phyloP scores from a whole-genome alignment of 352 stramenopile species.

The Phytophthora tentaculata region DNA sequence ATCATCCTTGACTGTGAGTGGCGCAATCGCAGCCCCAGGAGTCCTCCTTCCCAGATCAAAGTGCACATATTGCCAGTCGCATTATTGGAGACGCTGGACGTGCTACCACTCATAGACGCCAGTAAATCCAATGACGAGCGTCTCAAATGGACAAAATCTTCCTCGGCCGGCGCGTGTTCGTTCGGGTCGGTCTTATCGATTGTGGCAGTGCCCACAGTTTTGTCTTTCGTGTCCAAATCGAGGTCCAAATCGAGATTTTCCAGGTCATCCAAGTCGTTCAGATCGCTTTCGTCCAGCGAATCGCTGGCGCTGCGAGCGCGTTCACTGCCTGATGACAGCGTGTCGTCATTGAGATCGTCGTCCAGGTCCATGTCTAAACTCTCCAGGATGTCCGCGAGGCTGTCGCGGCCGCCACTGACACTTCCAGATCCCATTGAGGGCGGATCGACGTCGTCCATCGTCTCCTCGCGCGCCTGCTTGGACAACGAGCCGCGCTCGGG shows the following conservation, averaged over 20 bases:
- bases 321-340: conserved; percentile 40
- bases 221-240: conserved; percentile 32
- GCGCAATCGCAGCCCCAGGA: conserved; percentile 75
- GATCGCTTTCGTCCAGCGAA: conserved; percentile 69
- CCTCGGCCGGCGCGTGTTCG: conserved; percentile 65
- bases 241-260: conserved; percentile 41
- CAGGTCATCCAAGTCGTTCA: conserved; percentile 50
- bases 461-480: conserved; percentile 55
- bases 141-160: conserved; percentile 68
- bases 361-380: conserved; percentile 87
- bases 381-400: conserved; percentile 84
- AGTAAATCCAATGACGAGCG: conserved; percentile 80
- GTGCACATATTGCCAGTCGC: conserved; percentile 76
- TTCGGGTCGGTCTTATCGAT: conserved; percentile 58
- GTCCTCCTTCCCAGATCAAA: conserved; percentile 82
- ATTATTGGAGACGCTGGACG: conserved; percentile 61
- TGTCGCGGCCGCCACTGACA: conserved; percentile 58
- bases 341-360: conserved; percentile 68
- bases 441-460: conserved; percentile 38
- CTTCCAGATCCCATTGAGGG: conserved; percentile 38
- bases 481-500: conserved; percentile 70
- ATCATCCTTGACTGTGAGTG: conserved; percentile 86
- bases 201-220: conserved; percentile 27
- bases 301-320: conserved; percentile 43
- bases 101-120: conserved; percentile 67